Evolutionary conservation across 257 asterid genomes (phyloP), one percentile per base, ranked within the genome.

Genomic region (Anisodus acutangulus): DNA sequence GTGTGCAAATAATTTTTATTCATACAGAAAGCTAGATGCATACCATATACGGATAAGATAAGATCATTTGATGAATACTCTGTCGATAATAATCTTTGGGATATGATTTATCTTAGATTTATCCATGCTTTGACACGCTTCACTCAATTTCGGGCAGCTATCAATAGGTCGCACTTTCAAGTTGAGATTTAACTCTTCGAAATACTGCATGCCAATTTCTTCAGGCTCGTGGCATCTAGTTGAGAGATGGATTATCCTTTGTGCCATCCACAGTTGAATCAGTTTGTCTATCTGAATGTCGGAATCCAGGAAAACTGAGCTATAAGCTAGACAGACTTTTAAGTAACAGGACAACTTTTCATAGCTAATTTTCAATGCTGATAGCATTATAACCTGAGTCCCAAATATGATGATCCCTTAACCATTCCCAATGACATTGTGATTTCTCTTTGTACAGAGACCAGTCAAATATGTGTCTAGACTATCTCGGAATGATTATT

Each of bases 241-340:
- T 12, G 58, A 54, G 3, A 15, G 16, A 54, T 54, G 58, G 16
- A 54, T 54, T 10, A 54, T 54, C 58, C 58, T 16, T 54, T 54
- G 3, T 35, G 74, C 74, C 17, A 67, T 12, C 67, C 79, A 82
- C 59, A 66, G 6, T 43, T 67, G 78, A 5, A 82, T 67, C 8
- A 82, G 0, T 51, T 82, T 66, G 49, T 63, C 62, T 47, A 63
- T 49, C 8, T 82, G n/a, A 16, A 66, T 47, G 54, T 15, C 85
- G 51, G 37, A 51, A 2, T 22, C 68, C n/a, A 3, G 80, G 85
- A 67, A 82, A 82, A 67, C 9, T 51, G 80, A 82, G 64, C 85
- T 51, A 35, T 63, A 47, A 53, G 85, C 80, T 26, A 82, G 64
- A 66, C 84, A 82, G 15, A 53, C 51, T 64, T 82, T 82, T 1